Evolutionary conservation across 805 yeast species (phyloP).

Genomic region (Komagataella kurtzmanii): DNA sequence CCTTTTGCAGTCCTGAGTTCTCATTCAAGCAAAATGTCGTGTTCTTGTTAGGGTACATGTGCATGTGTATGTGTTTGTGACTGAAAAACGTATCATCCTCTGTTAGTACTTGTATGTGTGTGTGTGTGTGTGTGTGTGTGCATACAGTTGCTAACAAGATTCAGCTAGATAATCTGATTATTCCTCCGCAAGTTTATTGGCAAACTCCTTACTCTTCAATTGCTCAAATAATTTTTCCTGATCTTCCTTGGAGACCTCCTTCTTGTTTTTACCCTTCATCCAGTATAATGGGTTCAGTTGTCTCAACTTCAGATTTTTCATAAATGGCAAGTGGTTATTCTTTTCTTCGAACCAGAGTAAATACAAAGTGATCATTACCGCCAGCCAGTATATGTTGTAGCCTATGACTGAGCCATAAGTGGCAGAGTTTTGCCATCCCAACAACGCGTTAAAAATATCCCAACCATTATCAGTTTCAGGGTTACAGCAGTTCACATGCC

Average conservation of each 20-base stretch:
- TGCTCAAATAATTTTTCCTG: constrained; percentile 34
- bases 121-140: constrained; percentile 1
- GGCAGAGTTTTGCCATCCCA: constrained; percentile 98
- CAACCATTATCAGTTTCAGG: constrained; percentile 89
- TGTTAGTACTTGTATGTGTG: constrained; percentile 1
- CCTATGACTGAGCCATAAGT: constrained; percentile 84
- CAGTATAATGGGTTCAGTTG: constrained; percentile 62
- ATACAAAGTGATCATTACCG: constrained; percentile 36
- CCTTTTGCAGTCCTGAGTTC: no score
- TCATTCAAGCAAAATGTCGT: no score
- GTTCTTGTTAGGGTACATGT: no score
- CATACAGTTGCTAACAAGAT: not conserved
- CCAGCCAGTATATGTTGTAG: constrained; percentile 83
- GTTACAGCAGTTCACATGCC: constrained; percentile 97
- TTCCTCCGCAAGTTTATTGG: constrained; percentile 1
- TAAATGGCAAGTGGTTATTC: constrained; percentile 67
- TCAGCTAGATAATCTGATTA: not conserved
- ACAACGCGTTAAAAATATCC: constrained; percentile 89
- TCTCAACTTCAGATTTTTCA: constrained; percentile 30
- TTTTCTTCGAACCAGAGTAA: constrained; percentile 77
- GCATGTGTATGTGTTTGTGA: no score
- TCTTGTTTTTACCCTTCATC: constrained; percentile 54
- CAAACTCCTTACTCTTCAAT: constrained; percentile 20
- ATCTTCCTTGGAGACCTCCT: constrained; percentile 39
- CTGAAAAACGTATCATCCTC: no score